These are phyloP conservation scores for Biscogniauxia marginata DNA, from an alignment of 2,329 filamentous ascomycete genomes.

Conservation along the genomic window DNA sequence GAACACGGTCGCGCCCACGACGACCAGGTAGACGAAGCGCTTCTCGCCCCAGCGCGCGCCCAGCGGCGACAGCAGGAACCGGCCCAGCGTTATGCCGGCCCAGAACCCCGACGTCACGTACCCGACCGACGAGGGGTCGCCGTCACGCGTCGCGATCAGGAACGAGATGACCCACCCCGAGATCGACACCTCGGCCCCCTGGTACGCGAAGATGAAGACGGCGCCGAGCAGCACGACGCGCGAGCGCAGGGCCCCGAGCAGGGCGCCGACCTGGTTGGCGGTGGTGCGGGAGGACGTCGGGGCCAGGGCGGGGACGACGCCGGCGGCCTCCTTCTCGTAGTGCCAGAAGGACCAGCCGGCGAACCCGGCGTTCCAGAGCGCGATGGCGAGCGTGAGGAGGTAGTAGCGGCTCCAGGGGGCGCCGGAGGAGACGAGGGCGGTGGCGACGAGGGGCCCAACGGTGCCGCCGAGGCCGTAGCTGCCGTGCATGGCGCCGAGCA, in stretches of 20 bases:
- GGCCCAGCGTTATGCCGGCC: constrained; percentile 73
- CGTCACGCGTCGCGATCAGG: constrained; percentile 69
- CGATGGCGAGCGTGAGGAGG: constrained; percentile 60
- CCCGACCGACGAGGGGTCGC: constrained; percentile 68
- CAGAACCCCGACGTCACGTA: constrained; percentile 75
- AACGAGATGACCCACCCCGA: constrained; percentile 88
- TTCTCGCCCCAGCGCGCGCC: constrained; percentile 70
- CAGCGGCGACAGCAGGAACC: constrained; percentile 67
- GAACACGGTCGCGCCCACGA: constrained; percentile 61
- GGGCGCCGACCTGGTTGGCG: constrained; percentile 35
- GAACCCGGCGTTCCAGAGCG: constrained; percentile 55
- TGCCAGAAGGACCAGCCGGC: constrained; percentile 66
- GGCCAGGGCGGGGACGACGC: constrained; percentile 17
- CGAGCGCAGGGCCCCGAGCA: constrained; percentile 49
- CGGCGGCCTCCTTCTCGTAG: constrained; percentile 62
- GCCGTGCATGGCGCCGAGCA: constrained; percentile 65
- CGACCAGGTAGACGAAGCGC: constrained; percentile 62
- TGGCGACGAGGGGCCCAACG: constrained; percentile 71
- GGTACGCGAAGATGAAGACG: constrained; percentile 82
- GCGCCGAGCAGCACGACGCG: constrained; percentile 70
- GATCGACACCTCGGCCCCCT: constrained; percentile 80
- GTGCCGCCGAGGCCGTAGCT: constrained; percentile 66
- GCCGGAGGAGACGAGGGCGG: constrained; percentile 62
- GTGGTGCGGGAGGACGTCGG: constrained; percentile 6
- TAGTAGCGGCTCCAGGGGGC: constrained; percentile 73